Percentiles rank a stretch among this genome's conserved stretches.
These are phyloP conservation scores for Acer negundo DNA, from an alignment of 345 rosid species.

Conservation along the genomic window DNA sequence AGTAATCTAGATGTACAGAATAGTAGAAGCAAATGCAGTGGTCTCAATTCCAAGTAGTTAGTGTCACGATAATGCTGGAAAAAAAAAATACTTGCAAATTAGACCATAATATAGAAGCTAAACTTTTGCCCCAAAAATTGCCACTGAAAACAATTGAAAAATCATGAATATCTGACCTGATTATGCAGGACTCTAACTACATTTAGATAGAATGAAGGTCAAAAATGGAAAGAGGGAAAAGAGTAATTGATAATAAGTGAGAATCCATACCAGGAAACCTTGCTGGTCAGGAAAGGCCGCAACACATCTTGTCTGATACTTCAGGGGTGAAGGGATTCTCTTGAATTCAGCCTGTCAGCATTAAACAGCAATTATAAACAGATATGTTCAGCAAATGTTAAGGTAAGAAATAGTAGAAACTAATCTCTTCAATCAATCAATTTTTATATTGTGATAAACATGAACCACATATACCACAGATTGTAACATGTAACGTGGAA, in stretches of 20 bases:
- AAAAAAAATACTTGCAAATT: background rate
- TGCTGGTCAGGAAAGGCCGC: slow-evolving; percentile 99
- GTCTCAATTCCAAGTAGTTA: background rate
- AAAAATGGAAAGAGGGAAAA: background rate
- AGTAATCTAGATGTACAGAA: background rate
- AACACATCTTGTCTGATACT: slow-evolving; percentile 96
- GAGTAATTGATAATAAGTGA: background rate
- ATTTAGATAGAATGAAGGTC: background rate
- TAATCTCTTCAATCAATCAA: background rate
- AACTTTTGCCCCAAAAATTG: background rate
- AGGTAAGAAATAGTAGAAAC: background rate
- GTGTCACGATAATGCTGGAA: background rate
- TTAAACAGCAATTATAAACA: slow-evolving; percentile 17
- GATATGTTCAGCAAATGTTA: slow-evolving; percentile 9
- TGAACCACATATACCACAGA: background rate
- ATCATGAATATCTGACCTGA: background rate
- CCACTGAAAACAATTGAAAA: background rate
- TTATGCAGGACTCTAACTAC: too few species aligned
- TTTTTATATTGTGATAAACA: background rate
- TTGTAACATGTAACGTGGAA: background rate
- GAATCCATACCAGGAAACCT: slow-evolving; percentile 79
- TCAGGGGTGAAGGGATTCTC: slow-evolving; percentile 82
- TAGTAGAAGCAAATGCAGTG: background rate
- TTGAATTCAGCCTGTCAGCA: slow-evolving; percentile 73
- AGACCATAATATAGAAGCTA: background rate